These are phyloP conservation scores for Triangularia verruculosa DNA, from an alignment of 2,329 filamentous ascomycete genomes.

Conservation along the genomic window DNA sequence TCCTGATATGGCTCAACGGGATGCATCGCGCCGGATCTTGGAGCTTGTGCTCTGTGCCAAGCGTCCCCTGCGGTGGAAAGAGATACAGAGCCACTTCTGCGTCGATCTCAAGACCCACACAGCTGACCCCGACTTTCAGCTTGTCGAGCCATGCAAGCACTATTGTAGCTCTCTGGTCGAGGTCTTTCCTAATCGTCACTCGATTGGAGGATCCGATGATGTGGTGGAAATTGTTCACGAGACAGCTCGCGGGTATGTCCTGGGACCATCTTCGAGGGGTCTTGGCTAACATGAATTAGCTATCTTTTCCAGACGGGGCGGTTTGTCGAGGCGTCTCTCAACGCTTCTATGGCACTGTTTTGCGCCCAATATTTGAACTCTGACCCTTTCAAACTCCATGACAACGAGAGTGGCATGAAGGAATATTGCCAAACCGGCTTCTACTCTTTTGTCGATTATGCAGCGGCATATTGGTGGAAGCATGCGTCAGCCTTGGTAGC, in stretches of 20 bases:
- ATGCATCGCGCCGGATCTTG: neutral
- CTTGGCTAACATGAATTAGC: neutral
- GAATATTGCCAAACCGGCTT: neutral
- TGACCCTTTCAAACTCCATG: neutral
- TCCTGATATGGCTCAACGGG: neutral
- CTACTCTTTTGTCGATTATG: slow-evolving; percentile 4
- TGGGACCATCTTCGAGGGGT: neutral
- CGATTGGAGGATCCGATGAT: neutral
- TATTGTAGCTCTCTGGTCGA: slow-evolving; percentile 4
- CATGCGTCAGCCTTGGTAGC: neutral
- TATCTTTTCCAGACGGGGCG: neutral
- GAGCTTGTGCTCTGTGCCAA: neutral
- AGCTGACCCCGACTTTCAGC: neutral
- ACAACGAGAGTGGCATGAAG: neutral
- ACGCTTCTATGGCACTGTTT: neutral
- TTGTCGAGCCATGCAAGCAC: neutral
- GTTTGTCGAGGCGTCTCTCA: neutral
- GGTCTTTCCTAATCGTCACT: neutral
- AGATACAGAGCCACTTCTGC: slow-evolving; percentile 7
- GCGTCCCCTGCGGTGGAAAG: slow-evolving; percentile 2
- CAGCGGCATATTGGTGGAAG: slow-evolving; percentile 6
- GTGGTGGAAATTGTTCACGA: slow-evolving; percentile 1
- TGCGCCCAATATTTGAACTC: neutral
- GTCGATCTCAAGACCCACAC: neutral
- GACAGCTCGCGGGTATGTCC: neutral